Evolutionary conservation across 257 asterid species (phyloP), one percentile per base, ranked within the genome.

Genomic region (Solanum etuberosum): DNA sequence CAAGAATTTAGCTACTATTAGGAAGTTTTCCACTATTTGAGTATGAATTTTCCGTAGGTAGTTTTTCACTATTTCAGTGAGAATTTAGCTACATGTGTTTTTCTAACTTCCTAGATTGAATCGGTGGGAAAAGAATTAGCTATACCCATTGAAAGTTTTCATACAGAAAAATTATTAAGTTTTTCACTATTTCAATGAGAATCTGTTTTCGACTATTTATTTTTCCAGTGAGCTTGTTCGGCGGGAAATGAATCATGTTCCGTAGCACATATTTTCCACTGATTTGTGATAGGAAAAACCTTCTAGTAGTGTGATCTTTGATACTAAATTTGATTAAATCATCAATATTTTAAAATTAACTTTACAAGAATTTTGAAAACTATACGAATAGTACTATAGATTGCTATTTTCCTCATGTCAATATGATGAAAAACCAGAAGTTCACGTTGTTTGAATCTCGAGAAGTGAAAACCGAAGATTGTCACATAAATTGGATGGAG

Each of bases 191-290:
- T 59, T 23, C 3, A 9, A 0, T 10, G 68, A 61, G 15, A 61
- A 61, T 23, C 0, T 23, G 68, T 61, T 23, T 23, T 4, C 1
- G 1, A 59, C 1, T 5, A 2, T 59, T 7, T 2, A 9, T 23
- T 61, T 61, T 61, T 0, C 13, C 1, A 9, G 31, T 61, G 29
- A 61, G 31, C 29, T 61, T 1, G 29, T 61, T 59, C 0, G 68
- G 6, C 9, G 0, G 25, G 13, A 59, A 59, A 59, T 61, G 68
- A 23, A 61, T 61, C 31, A 61, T 61, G 31, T 61, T 61, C 3
- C 0, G 1, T 10, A 21, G 4, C 15, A 23, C 31, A 61, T 1
- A 23, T 2, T 61, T 61, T 61, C 27, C 2, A 21, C 67, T 21
- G 2, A 23, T 20, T 61, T n/a, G 29, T 9, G 29, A 9, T 59